These are phyloP conservation scores for Annulohypoxylon bovei DNA, from an alignment of 495 filamentous ascomycete genomes.

Conservation along the genomic window DNA sequence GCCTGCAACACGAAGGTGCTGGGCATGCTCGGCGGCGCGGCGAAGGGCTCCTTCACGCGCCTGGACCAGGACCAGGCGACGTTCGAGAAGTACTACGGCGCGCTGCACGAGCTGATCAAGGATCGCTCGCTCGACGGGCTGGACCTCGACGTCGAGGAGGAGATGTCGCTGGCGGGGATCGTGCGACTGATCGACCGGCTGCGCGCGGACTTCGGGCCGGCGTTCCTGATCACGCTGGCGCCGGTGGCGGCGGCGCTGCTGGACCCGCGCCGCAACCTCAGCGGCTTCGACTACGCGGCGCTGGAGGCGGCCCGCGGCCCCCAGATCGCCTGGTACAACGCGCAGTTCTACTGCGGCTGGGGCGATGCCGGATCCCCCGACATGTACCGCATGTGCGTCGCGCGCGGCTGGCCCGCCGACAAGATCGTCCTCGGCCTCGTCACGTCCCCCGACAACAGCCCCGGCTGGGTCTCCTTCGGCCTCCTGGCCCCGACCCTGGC, in stretches of 20 bases:
- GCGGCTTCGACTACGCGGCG: conserved; percentile 76
- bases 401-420: conserved; percentile 68
- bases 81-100: conserved; percentile 75
- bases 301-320: conserved; percentile 61
- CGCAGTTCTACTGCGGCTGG: conserved; percentile 88
- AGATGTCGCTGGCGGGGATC: conserved; percentile 75
- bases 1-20: conserved; percentile 73
- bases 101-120: conserved; percentile 67
- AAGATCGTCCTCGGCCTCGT: conserved; percentile 78
- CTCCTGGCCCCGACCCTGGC: conserved; percentile 52
- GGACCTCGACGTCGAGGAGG: conserved; percentile 81
- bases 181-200: conserved; percentile 76
- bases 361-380: conserved; percentile 67
- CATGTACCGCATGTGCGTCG: conserved; percentile 73
- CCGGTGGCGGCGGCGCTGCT: conserved; percentile 79
- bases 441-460: conserved; percentile 75
- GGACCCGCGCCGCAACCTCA: conserved; percentile 65
- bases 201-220: conserved; percentile 72
- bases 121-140: too few relatives aligned
- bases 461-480: conserved; percentile 51
- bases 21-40: conserved; percentile 86
- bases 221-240: conserved; percentile 79
- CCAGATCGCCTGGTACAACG: conserved; percentile 80
- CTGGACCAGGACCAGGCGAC: conserved; percentile 64
- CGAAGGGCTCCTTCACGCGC: conserved; percentile 70